Percentiles rank a stretch among this genome's conserved stretches.
Evolutionary conservation across 2,329 filamentous ascomycete genomes (phyloP).

Genomic region (Lachnellula arida): DNA sequence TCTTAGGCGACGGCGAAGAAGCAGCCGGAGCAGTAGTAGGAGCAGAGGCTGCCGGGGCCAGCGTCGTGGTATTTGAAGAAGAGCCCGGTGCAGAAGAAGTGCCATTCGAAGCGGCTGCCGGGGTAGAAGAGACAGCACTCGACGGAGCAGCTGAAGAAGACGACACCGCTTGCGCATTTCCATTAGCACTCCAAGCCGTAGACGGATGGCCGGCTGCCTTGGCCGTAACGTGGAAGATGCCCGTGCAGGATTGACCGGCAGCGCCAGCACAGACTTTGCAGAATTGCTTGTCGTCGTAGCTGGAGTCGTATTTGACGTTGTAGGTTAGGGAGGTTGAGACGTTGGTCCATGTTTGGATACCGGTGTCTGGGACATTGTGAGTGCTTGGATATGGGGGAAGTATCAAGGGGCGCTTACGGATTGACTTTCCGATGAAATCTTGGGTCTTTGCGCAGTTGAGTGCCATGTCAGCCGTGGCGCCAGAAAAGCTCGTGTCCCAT

Average conservation of each 20-base stretch:
- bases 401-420: neutral
- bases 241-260: neutral
- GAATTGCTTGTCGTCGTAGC: neutral
- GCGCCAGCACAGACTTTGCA: neutral
- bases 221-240: neutral
- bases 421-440: neutral
- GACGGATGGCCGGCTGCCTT: neutral
- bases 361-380: neutral
- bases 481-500: neutral
- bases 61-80: neutral
- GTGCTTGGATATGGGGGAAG: neutral
- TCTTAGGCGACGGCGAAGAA: neutral
- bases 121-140: too few relatives aligned
- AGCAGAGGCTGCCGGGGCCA: neutral
- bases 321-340: neutral
- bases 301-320: neutral
- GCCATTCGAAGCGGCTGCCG: neutral
- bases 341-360: neutral
- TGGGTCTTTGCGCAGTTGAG: neutral
- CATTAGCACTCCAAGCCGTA: neutral
- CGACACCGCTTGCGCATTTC: neutral
- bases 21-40: neutral
- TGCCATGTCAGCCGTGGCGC: neutral
- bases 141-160: neutral
- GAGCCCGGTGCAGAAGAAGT: neutral